Conservation (phyloP, 208 protist species). For the Crithidia fasciculata region DNA sequence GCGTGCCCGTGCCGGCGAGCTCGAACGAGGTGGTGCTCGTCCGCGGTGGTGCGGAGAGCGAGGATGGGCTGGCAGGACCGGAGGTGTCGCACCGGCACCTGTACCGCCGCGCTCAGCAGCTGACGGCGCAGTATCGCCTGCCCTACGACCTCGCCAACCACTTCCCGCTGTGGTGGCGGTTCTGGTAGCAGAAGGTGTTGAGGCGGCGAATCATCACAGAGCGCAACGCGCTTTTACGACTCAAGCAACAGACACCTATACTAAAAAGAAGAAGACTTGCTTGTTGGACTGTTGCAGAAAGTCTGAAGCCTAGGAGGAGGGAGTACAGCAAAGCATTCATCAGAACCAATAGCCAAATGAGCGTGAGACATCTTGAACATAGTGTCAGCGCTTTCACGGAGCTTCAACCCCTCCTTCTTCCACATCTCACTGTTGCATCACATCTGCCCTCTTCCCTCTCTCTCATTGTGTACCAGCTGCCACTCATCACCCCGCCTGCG, state of each 20-base stretch:
- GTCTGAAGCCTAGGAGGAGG: no score
- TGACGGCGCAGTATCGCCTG: conserved; percentile 61
- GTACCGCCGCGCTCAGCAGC: conserved; percentile 54
- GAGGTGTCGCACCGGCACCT: conserved; percentile 65
- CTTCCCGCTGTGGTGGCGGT: conserved; percentile 83
- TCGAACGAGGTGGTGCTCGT: conserved; percentile 85
- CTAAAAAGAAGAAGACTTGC: not conserved
- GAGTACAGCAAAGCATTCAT: no score
- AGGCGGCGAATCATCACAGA: not conserved
- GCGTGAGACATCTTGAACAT: no score
- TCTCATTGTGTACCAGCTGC: no score
- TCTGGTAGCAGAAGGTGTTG: conserved; percentile 48
- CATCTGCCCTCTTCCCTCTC: not conserved
- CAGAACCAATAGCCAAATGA: no score
- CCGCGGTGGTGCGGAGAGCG: conserved; percentile 29
- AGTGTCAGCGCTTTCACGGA: no score
- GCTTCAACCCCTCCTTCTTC: not conserved
- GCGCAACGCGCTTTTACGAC: no score
- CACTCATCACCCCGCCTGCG: no score
- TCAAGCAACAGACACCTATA: no score
- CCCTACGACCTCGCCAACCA: conserved; percentile 77
- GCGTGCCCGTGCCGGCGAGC: conserved; percentile 58
- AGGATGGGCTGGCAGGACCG: conserved; percentile 13
- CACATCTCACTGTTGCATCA: not conserved
- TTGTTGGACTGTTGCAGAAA: not conserved